phyloP scores from a whole-genome alignment of 1,139 yeast genomes.

The Kurtzmaniella quercitrusa region DNA sequence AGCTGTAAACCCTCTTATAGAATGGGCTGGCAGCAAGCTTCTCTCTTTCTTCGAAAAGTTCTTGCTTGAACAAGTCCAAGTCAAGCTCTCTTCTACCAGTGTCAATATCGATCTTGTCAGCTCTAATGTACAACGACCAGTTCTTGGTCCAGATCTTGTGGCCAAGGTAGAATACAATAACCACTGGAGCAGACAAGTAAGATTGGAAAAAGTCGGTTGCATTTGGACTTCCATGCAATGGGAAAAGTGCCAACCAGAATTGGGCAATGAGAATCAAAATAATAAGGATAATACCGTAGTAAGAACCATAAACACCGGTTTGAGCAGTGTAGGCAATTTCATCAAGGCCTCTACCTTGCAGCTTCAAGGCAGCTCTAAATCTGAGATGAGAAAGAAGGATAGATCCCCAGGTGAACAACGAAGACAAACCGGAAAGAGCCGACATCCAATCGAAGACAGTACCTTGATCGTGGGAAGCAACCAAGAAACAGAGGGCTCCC shows the following conservation, averaged over 20 bases:
- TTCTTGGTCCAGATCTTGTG: slow-evolving; percentile 54
- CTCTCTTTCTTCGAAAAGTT: slow-evolving; percentile 58
- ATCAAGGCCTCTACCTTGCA: slow-evolving; percentile 57
- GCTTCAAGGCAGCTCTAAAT: slow-evolving; percentile 69
- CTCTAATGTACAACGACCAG: slow-evolving; percentile 43
- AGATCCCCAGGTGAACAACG: slow-evolving; percentile 81
- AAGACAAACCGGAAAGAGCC: slow-evolving; percentile 79
- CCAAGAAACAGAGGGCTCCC: slow-evolving; percentile 71
- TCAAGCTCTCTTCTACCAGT: slow-evolving; percentile 69
- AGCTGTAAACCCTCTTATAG: slow-evolving; percentile 45
- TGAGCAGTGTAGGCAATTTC: slow-evolving; percentile 71
- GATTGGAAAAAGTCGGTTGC: slow-evolving; percentile 57
- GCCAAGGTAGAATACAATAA: slow-evolving; percentile 50
- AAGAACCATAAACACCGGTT: slow-evolving; percentile 69
- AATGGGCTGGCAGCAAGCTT: slow-evolving; percentile 47
- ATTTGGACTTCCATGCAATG: slow-evolving; percentile 53
- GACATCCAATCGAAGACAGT: slow-evolving; percentile 76
- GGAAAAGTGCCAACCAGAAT: slow-evolving; percentile 75
- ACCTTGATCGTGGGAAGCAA: slow-evolving; percentile 61
- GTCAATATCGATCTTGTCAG: slow-evolving; percentile 58
- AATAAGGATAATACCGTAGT: slow-evolving; percentile 58
- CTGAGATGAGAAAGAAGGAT: slow-evolving; percentile 73
- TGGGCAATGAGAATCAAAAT: slow-evolving; percentile 69
- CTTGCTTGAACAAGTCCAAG: slow-evolving; percentile 60
- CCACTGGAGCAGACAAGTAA: slow-evolving; percentile 60